Conservation (phyloP, 495 filamentous ascomycete species). For the Penicillium daleae region DNA sequence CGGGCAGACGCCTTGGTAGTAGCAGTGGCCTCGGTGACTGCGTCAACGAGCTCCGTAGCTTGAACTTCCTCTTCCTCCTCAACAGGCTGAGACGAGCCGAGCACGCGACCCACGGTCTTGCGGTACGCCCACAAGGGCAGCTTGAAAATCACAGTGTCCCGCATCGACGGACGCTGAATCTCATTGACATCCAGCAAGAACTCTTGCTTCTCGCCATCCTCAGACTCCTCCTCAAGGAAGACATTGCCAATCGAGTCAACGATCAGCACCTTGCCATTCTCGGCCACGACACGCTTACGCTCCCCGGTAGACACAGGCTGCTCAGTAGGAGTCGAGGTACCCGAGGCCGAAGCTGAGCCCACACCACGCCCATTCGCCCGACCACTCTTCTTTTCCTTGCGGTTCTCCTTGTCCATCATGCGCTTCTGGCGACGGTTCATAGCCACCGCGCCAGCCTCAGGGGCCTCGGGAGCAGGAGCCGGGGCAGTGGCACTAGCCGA, state of each 20-base stretch:
- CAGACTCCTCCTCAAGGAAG: slow-evolving; percentile 85
- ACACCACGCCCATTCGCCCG: slow-evolving; percentile 34
- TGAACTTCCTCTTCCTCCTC: slow-evolving; percentile 15
- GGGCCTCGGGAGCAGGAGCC: slow-evolving; percentile 41
- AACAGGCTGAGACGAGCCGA: slow-evolving; percentile 34
- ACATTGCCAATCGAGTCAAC: slow-evolving; percentile 92
- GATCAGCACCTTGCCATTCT: slow-evolving; percentile 93
- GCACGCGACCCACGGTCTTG: slow-evolving; percentile 58
- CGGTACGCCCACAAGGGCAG: slow-evolving; percentile 68
- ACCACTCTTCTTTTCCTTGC: slow-evolving; percentile 62
- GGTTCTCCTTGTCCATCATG: slow-evolving; percentile 79
- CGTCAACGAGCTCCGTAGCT: slow-evolving; percentile 33
- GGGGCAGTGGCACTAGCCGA: slow-evolving; percentile 42
- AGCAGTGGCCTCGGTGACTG: slow-evolving; percentile 32
- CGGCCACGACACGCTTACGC: slow-evolving; percentile 81
- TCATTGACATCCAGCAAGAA: slow-evolving; percentile 80
- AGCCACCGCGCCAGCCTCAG: slow-evolving; percentile 51
- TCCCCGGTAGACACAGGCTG: slow-evolving; percentile 51
- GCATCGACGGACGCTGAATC: slow-evolving; percentile 64
- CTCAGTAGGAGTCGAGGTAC: slow-evolving; percentile 53
- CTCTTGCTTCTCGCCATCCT: slow-evolving; percentile 80
- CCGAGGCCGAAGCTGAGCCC: slow-evolving; percentile 35
- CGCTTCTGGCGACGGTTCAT: slow-evolving; percentile 89
- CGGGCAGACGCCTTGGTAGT: slow-evolving; percentile 32
- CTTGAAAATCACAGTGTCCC: slow-evolving; percentile 69